These are phyloP conservation scores for Phialemonium atrogriseum DNA, from an alignment of 2,329 filamentous ascomycete genomes.

Conservation along the genomic window DNA sequence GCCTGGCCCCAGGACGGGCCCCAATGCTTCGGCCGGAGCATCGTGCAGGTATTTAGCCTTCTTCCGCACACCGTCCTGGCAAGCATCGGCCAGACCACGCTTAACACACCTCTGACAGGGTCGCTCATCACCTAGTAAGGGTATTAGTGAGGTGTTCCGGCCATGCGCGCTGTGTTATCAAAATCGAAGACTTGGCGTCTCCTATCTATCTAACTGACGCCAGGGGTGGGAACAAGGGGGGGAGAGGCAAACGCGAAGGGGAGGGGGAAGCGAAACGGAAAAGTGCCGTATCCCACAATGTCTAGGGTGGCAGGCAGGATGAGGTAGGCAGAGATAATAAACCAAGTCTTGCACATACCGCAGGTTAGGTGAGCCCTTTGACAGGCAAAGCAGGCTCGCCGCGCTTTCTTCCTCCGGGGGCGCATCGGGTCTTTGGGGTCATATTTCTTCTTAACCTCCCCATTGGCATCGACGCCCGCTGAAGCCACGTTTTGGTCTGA, in stretches of 20 bases:
- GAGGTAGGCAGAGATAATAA: no score
- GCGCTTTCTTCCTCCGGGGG: constrained; percentile 89
- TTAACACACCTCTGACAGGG: constrained; percentile 94
- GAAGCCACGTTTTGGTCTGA: constrained; percentile 34
- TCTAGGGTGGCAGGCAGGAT: constrained; percentile 4
- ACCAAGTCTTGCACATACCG: constrained; percentile 84
- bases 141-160: constrained; percentile 23
- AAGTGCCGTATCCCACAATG: no score
- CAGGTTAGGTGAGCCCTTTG: constrained; percentile 96
- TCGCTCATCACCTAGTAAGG: constrained; percentile 72
- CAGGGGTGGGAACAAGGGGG: constrained; percentile 1
- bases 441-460: constrained; percentile 57
- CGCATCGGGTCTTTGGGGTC: constrained; percentile 84
- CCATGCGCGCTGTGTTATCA: no score
- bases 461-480: constrained; percentile 35
- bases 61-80: constrained; percentile 93
- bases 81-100: constrained; percentile 80
- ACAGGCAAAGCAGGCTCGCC: constrained; percentile 91
- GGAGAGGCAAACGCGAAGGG: constrained; percentile 2
- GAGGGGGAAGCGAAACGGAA: no score
- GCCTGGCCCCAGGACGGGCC: constrained; percentile 71
- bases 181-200: no score
- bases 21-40: constrained; percentile 79
- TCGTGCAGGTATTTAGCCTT: constrained; percentile 99
- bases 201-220: no score